Evolutionary conservation across 495 filamentous ascomycete genomes (phyloP), one percentile per base, ranked within the genome.

Genomic region (Penicillium mononematosum): DNA sequence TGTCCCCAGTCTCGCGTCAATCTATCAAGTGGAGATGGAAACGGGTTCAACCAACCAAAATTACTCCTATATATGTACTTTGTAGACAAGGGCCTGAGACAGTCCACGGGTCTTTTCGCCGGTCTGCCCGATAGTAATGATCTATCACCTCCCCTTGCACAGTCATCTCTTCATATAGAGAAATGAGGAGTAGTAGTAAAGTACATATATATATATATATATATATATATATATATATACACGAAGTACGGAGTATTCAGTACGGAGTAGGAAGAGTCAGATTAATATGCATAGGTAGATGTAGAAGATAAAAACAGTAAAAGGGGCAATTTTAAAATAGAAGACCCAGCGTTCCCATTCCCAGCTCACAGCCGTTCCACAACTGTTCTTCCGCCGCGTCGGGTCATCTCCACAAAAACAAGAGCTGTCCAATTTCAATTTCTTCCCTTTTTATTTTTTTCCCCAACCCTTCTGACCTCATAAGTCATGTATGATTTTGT

Each of bases 391-490:
- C 68, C 69, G 64, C 62, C 45, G 60, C 51, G 62, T 58, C 63
- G 69, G 69, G 60, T 34, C 31, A 63, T 58, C 63, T 60, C 61
- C 61, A 61, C 49, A 51, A 62, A 64, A 65, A 55, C 51, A 34
- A 65, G 59, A 63, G 56, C 60, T 60, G 56, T 59, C 59, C 5
- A 7, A 36, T 58, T 52, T 22, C 5, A 7, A 36, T 58, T 52
- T 22, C 43, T 43, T 47, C 31, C 29, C 2, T 34, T 14, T 39
- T 19, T 34, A 10, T 39, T 19, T 49, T 48, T 27, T 51, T 42
- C 27, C 27, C 7, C 6, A 27, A 6, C 5, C 29, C 22, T 9
- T 36, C 25, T 36, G 20, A 38, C 31, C 49, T 32, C 46, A 51
- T 36, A 22, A n/a, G 17, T 36, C 44, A 55, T 55, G 53, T 17